Percentiles rank a stretch among this genome's conserved stretches.
Evolutionary conservation across 345 rosid species (phyloP).

Genomic region (Hevea brasiliensis): DNA sequence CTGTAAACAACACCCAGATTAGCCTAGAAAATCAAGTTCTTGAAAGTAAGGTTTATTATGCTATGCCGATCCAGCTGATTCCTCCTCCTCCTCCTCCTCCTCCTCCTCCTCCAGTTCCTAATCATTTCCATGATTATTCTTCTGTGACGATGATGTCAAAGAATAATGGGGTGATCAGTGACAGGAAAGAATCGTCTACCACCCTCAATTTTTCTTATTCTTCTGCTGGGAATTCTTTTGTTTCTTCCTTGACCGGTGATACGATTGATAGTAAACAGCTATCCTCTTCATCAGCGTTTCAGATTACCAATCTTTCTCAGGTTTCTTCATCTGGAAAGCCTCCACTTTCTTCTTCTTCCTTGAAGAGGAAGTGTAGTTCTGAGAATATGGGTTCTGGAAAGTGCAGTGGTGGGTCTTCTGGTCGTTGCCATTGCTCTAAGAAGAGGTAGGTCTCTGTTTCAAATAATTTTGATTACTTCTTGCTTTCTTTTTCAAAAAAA

Average conservation of each 20-base stretch:
- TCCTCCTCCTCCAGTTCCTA: conserved; percentile 11
- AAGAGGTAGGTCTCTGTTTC: conserved; percentile 41
- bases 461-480: background rate
- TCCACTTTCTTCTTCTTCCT: conserved; percentile 59
- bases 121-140: conserved; percentile 22
- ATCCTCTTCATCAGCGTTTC: conserved; percentile 59
- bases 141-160: conserved; percentile 18
- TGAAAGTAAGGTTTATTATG: conserved; percentile 43
- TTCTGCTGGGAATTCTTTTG: conserved; percentile 49
- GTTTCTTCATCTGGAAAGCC: conserved; percentile 64
- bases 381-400: conserved; percentile 59
- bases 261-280: conserved; percentile 34
- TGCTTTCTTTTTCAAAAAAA: background rate
- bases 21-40: conserved; percentile 19
- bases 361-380: conserved; percentile 77
- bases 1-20: background rate
- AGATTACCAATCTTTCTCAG: conserved; percentile 51
- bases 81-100: conserved; percentile 36
- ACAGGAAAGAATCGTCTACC: conserved; percentile 53
- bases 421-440: conserved; percentile 92
- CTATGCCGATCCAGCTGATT: conserved; percentile 77
- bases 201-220: conserved; percentile 69
- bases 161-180: conserved; percentile 21
- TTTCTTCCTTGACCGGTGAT: conserved; percentile 56
- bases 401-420: conserved; percentile 54